Evolutionary conservation across 192 early-diverging fungal genomes (phyloP).

Genomic region (Coemansia sp.): DNA sequence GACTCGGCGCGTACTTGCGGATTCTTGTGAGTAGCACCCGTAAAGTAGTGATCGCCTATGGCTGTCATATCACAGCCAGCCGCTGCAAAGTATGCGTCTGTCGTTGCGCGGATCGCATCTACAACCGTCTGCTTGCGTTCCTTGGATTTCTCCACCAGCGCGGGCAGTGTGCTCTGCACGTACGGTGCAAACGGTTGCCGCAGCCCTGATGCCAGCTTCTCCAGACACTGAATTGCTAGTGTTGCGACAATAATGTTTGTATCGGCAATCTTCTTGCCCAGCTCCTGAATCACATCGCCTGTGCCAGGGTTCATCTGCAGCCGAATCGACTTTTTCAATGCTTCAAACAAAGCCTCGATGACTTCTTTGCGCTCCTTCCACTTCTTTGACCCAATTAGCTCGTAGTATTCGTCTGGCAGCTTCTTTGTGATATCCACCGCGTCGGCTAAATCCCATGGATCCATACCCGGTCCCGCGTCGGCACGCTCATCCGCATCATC

Average conservation of each 20-base stretch:
- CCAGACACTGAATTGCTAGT: conserved; percentile 78
- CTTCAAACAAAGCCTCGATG: conserved; percentile 65
- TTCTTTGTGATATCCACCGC: conserved; percentile 89
- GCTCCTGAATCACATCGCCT: conserved; percentile 74
- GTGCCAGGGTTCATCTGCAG: conserved; percentile 54
- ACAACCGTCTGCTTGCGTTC: conserved; percentile 91
- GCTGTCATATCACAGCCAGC: conserved; percentile 57
- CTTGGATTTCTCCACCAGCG: conserved; percentile 89
- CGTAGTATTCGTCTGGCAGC: conserved; percentile 79
- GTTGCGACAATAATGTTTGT: conserved; percentile 85
- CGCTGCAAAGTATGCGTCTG: conserved; percentile 80
- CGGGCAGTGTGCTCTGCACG: conserved; percentile 61
- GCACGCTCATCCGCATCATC: conserved; percentile 27
- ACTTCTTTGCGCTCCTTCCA: conserved; percentile 98
- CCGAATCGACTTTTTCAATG: conserved; percentile 39
- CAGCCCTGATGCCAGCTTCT: conserved; percentile 75
- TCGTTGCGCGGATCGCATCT: conserved; percentile 73
- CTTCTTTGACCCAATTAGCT: conserved; percentile 65
- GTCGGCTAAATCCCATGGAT: conserved; percentile 81
- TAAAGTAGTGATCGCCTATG: conserved; percentile 74
- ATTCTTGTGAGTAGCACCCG: conserved; percentile 81
- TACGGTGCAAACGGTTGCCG: conserved; percentile 80
- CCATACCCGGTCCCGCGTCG: conserved; percentile 57
- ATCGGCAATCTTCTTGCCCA: conserved; percentile 86
- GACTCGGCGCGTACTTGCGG: conserved; percentile 84